A percentile compares a stretch with the other conserved stretches of the same genome.
Conservation (phyloP, 2,329 filamentous ascomycete species). For the Chrysoporthe austroafricana region DNA sequence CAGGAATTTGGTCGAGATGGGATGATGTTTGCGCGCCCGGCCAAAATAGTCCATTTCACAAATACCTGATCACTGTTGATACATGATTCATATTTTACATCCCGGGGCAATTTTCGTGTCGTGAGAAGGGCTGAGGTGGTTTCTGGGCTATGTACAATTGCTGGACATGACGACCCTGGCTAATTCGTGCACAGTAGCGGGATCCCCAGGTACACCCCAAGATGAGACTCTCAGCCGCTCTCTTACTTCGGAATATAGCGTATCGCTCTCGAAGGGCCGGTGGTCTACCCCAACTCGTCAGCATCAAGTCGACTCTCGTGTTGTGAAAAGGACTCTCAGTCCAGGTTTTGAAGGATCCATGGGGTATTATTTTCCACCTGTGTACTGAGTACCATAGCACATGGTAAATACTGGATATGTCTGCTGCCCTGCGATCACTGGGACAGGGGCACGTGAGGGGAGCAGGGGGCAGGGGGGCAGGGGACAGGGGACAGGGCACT, state of each 20-base stretch:
- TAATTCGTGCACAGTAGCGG: neutral
- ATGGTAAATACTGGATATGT: neutral
- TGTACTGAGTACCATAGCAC: no score
- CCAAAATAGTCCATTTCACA: neutral
- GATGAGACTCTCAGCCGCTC: neutral
- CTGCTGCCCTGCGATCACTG: neutral
- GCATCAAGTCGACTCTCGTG: no score
- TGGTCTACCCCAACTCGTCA: no score
- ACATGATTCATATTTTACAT: neutral
- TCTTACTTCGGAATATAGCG: neutral
- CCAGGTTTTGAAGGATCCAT: no score
- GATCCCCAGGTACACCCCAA: neutral
- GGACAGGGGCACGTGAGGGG: neutral
- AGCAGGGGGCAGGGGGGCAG: neutral
- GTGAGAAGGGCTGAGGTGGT: neutral
- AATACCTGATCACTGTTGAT: neutral
- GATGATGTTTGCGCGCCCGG: neutral
- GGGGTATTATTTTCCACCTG: no score
- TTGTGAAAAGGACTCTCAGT: no score
- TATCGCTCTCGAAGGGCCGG: neutral
- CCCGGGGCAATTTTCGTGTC: neutral
- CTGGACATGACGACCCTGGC: neutral
- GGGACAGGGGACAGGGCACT: neutral
- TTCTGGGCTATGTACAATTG: no score
- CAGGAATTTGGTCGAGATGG: neutral